A percentile compares a stretch with the other conserved stretches of the same genome.
phyloP scores from a whole-genome alignment of 2,329 filamentous ascomycete genomes.

The Coniosporium tulheliwenetii region DNA sequence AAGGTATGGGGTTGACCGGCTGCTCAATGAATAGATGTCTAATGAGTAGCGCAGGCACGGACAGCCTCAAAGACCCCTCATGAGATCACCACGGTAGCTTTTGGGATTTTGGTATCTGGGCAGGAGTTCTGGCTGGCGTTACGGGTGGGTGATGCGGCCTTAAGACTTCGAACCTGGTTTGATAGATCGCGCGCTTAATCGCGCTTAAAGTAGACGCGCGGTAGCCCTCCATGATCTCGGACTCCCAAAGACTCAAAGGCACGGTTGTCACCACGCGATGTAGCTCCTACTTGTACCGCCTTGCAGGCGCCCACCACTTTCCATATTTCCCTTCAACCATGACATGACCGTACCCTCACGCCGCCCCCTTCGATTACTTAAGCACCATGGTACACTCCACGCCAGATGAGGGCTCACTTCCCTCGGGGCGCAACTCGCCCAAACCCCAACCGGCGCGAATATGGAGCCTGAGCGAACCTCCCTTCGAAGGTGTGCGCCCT shows the following conservation, averaged over 20 bases:
- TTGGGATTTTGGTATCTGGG: too few species aligned
- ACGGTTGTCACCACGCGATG: too few species aligned
- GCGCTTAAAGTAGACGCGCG: too few species aligned
- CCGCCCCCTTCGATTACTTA: not conserved
- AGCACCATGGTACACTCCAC: not conserved
- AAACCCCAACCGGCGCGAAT: slow-evolving; percentile 37
- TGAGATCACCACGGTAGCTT: slow-evolving; percentile 19
- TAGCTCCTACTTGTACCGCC: too few species aligned
- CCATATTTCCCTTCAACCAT: too few species aligned
- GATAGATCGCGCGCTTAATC: too few species aligned
- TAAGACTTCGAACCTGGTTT: too few species aligned
- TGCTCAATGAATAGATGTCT: not conserved
- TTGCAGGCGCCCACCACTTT: too few species aligned
- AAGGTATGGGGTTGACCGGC: slow-evolving; percentile 45
- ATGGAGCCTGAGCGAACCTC: slow-evolving; percentile 40
- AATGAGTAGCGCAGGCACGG: slow-evolving; percentile 46
- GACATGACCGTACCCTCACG: not conserved
- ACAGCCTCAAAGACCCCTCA: slow-evolving; percentile 64
- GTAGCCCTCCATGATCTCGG: too few species aligned
- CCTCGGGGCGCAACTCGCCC: slow-evolving; percentile 29
- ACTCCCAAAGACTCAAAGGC: too few species aligned
- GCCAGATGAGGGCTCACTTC: not conserved
- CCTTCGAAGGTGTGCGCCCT: slow-evolving; percentile 43
- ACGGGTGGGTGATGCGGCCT: too few species aligned
- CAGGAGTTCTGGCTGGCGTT: too few species aligned